Evolutionary conservation across 768 basidiomycete species (phyloP).

Genomic region (Gloeostereum incarnatum): DNA sequence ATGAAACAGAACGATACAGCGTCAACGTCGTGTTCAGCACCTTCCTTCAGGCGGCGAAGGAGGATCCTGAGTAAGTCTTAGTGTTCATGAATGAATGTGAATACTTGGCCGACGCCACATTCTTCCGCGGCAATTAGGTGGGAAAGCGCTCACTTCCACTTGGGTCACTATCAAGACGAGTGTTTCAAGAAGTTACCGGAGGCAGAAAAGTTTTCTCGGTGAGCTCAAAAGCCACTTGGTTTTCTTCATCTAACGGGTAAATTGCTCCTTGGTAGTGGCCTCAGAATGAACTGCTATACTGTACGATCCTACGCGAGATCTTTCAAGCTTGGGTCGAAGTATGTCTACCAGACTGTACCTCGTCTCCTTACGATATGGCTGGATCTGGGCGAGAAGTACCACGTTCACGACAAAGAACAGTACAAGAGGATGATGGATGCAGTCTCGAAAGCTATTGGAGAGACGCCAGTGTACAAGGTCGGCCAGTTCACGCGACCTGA

Average conservation of each 20-base stretch:
- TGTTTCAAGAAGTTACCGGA: slow-evolving; percentile 47
- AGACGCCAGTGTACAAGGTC: slow-evolving; percentile 76
- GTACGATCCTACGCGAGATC: slow-evolving; percentile 62
- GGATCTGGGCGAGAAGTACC: slow-evolving; percentile 66
- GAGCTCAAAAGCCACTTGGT: slow-evolving; percentile 4
- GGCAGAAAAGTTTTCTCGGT: slow-evolving; percentile 39
- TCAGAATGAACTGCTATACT: slow-evolving; percentile 58
- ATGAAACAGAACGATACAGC: slow-evolving; percentile 79
- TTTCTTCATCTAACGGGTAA: background rate
- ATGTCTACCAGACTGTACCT: slow-evolving; percentile 92
- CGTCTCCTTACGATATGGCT: slow-evolving; percentile 93
- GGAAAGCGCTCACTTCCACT: slow-evolving; percentile 82
- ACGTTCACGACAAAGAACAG: slow-evolving; percentile 17
- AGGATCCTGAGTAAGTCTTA: slow-evolving; percentile 39
- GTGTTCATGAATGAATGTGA: background rate
- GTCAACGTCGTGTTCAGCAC: slow-evolving; percentile 48
- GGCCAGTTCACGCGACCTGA: background rate
- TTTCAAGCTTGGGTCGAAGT: slow-evolving; percentile 82
- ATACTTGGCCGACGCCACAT: slow-evolving; percentile 3
- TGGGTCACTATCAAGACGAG: slow-evolving; percentile 85
- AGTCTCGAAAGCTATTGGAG: slow-evolving; percentile 45
- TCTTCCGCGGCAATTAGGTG: slow-evolving; percentile 32
- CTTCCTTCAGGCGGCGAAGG: slow-evolving; percentile 40
- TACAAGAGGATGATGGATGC: slow-evolving; percentile 49
- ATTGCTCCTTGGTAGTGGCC: slow-evolving; percentile 32